A percentile compares a stretch with the other conserved stretches of the same genome.
Evolutionary conservation across 305 asterid species (phyloP).

Genomic region (Fraxinus greggii): DNA sequence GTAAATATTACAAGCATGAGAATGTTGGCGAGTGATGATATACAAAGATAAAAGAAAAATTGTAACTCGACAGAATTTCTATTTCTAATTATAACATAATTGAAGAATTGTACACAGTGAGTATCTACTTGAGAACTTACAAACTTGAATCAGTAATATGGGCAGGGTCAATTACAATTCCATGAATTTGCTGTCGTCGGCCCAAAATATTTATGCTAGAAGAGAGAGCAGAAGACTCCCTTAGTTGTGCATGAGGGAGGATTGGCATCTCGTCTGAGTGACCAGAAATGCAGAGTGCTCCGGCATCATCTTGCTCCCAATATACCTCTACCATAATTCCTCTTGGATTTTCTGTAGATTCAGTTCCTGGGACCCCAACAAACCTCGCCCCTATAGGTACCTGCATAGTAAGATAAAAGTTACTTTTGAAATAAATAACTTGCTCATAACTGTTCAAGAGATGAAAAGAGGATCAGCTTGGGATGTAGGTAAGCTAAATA

Average conservation of each 20-base stretch:
- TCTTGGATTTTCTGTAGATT: slow-evolving; percentile 45
- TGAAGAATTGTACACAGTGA: not conserved
- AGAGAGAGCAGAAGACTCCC: slow-evolving; percentile 32
- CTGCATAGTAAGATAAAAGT: slow-evolving; percentile 35
- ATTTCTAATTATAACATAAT: not conserved
- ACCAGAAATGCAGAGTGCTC: slow-evolving; percentile 82
- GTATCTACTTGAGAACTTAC: slow-evolving; percentile 6
- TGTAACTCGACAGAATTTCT: not conserved
- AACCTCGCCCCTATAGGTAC: slow-evolving; percentile 78
- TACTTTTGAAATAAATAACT: not conserved
- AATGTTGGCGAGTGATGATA: not conserved
- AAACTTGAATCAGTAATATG: slow-evolving; percentile 42
- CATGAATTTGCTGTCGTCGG: slow-evolving; percentile 36
- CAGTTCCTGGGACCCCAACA: slow-evolving; percentile 71
- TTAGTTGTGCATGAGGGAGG: slow-evolving; percentile 51
- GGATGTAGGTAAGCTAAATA: not conserved
- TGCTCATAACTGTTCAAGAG: not conserved
- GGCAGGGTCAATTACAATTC: slow-evolving; percentile 65
- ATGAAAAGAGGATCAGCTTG: not conserved
- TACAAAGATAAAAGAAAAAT: not conserved
- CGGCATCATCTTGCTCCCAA: slow-evolving; percentile 90
- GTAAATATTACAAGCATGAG: not conserved
- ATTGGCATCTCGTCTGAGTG: slow-evolving; percentile 56
- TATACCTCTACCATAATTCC: slow-evolving; percentile 80
- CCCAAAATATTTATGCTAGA: slow-evolving; percentile 27